Percentiles rank a stretch among this genome's conserved stretches.
Evolutionary conservation across 2,329 filamentous ascomycete species (phyloP).

Genomic region (Neofusicoccum parvum): DNA sequence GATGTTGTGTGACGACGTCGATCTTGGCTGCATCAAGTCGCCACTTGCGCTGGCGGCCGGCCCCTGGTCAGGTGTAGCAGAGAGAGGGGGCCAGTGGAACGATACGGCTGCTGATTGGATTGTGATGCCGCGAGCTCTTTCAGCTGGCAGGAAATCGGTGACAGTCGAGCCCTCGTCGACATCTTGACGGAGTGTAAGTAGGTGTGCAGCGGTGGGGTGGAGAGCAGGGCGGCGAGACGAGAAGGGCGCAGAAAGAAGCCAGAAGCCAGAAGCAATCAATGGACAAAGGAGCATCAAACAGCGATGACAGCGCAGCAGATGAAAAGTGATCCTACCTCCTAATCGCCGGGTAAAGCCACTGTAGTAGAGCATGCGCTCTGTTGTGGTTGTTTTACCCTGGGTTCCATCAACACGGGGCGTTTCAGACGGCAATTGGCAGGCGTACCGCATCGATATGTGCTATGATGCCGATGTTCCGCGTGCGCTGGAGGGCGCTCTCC

Average conservation of each 20-base stretch:
- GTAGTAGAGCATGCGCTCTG: slow-evolving; percentile 98
- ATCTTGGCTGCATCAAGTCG: slow-evolving; percentile 1
- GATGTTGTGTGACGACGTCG: slow-evolving; percentile 55
- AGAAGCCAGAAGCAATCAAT: slow-evolving; percentile 12
- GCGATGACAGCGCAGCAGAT: background rate
- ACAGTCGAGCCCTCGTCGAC: slow-evolving; percentile 97
- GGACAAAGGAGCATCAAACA: background rate
- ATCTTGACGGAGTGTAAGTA: slow-evolving; percentile 51
- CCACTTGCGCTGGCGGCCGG: background rate
- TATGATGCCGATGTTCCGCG: slow-evolving; percentile 96
- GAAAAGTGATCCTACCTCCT: slow-evolving; percentile 56
- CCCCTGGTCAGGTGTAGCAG: slow-evolving; percentile 29
- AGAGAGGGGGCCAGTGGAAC: slow-evolving; percentile 80
- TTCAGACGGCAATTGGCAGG: slow-evolving; percentile 9
- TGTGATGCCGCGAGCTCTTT: slow-evolving; percentile 89
- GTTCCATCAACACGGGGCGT: background rate
- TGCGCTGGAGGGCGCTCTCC: slow-evolving; percentile 55
- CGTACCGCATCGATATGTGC: slow-evolving; percentile 90
- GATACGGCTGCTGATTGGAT: slow-evolving; percentile 97
- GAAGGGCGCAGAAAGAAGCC: no score
- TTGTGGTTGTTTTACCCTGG: slow-evolving; percentile 93
- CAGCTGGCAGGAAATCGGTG: slow-evolving; percentile 93
- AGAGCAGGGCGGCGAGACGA: background rate
- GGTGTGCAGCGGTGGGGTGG: background rate
- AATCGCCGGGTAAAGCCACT: slow-evolving; percentile 86